Conservation (phyloP, 2,329 filamentous ascomycete genomes). For the Hypomyces perniciosus region DNA sequence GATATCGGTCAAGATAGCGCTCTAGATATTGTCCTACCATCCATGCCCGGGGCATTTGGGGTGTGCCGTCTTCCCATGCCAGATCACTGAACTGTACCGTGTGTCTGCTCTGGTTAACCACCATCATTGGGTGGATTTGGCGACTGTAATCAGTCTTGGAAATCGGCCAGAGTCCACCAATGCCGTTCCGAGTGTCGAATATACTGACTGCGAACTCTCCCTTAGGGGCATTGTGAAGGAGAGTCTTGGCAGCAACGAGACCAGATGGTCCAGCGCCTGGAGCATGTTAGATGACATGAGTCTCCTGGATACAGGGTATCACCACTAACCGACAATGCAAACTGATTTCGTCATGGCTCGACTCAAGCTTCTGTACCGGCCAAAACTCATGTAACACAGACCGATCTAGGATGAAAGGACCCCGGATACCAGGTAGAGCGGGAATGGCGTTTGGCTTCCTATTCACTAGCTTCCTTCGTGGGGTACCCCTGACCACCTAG, state of each 20-base stretch:
- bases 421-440: no score
- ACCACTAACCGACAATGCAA: constrained; percentile 33
- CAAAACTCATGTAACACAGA: constrained; percentile 16
- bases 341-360: constrained; percentile 34
- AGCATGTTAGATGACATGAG: background rate
- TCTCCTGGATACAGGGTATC: background rate
- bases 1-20: constrained; percentile 55
- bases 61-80: constrained; percentile 56
- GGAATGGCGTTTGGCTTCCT: no score
- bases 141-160: constrained; percentile 42
- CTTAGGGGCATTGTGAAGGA: constrained; percentile 53
- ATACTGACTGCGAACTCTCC: constrained; percentile 61
- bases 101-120: constrained; percentile 70
- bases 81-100: constrained; percentile 69
- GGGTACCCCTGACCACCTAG: no score
- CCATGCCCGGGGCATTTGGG: constrained; percentile 70
- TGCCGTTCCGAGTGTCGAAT: constrained; percentile 57
- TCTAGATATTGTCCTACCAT: constrained; percentile 69
- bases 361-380: constrained; percentile 10
- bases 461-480: no score
- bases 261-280: constrained; percentile 64
- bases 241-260: constrained; percentile 64
- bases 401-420: no score
- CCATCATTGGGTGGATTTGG: constrained; percentile 60
- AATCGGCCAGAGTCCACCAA: constrained; percentile 75